A percentile compares a stretch with the other conserved stretches of the same genome.
These are phyloP conservation scores for Petunia secreta DNA, from an alignment of 257 asterid genomes.

Conservation along the genomic window DNA sequence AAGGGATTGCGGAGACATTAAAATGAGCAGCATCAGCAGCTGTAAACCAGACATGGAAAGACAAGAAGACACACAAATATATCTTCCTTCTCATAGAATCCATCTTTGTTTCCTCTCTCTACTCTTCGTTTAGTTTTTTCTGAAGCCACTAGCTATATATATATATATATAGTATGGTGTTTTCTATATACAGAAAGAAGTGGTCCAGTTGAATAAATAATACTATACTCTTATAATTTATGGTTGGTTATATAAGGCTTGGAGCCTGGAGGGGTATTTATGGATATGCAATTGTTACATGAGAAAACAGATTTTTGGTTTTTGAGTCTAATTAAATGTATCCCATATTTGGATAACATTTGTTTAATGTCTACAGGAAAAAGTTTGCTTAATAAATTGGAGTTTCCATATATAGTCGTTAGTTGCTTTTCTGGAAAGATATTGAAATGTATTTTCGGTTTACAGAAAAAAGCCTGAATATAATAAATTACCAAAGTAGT, in stretches of 20 bases:
- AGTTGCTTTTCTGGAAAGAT: neutral
- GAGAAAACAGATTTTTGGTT: neutral
- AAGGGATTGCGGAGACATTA: slow-evolving; percentile 56
- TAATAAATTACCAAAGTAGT: neutral
- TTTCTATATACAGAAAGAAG: slow-evolving; percentile 9
- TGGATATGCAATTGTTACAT: neutral
- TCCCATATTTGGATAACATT: neutral
- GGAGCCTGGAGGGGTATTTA: neutral
- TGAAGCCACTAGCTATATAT: slow-evolving; percentile 20
- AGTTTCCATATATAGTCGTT: neutral
- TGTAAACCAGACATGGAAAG: slow-evolving; percentile 40
- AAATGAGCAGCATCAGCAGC: slow-evolving; percentile 29
- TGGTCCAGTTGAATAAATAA: slow-evolving; percentile 33
- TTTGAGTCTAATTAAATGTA: neutral
- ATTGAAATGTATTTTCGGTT: neutral
- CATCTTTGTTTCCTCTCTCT: neutral
- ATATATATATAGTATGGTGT: slow-evolving; percentile 4
- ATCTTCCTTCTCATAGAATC: slow-evolving; percentile 31
- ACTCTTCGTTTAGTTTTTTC: neutral
- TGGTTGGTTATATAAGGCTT: neutral
- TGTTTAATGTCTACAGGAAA: neutral
- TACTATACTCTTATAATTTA: neutral
- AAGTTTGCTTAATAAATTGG: too few species aligned
- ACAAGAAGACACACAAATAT: slow-evolving; percentile 30
- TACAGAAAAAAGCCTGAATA: neutral